Evolutionary conservation across 148 eudicot species (phyloP), one percentile per base, ranked within the genome.

Genomic region (Chenopodium album): DNA sequence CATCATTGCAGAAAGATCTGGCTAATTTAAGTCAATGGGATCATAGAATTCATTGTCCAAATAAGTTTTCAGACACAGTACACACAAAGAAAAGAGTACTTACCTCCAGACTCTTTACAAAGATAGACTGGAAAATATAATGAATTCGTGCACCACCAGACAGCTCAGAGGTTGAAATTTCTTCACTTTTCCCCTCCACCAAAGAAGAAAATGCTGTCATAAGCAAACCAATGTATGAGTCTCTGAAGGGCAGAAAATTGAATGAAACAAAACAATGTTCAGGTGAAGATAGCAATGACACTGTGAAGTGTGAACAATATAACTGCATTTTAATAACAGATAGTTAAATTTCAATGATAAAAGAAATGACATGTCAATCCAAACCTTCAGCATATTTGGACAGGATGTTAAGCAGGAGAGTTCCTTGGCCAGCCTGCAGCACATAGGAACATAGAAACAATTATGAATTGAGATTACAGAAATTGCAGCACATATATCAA

Each of bases 71-170:
- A 62, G 41, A 64, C 11, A 37, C 19, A 28, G 59, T 62, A 28
- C 59, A 72, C 54, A 20, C 74, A 19, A 74, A 44, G 28, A 76
- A 10, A 66, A 67, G 52, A 78, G 77, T 29, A 62, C 84, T 67
- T 65, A 94, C 99, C 99, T 96, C 99, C 85, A 96, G 88, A 86
- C 94, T 88, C 84, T 89, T 91, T 63, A 96, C 99, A 82, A 88
- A 96, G 75, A 96, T 96, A 37, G 89, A 91, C 86, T 96, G 99
- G 85, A 96, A 96, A 76, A 96, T 96, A 73, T 91, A 91, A 82
- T 94, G 99, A 63, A 96, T 89, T 85, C 99, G 86, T 78, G 99
- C 99, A 76, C 99, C 99, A 71, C 99, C 99, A 72, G 95, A 94
- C 76, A 96, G 87, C 93, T 96, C 98, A 60, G 92, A 86, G 8